A percentile compares a stretch with the other conserved stretches of the same genome.
These are phyloP conservation scores for Warburgia ugandensis DNA, from an alignment of 164 flowering plant species.

Conservation along the genomic window DNA sequence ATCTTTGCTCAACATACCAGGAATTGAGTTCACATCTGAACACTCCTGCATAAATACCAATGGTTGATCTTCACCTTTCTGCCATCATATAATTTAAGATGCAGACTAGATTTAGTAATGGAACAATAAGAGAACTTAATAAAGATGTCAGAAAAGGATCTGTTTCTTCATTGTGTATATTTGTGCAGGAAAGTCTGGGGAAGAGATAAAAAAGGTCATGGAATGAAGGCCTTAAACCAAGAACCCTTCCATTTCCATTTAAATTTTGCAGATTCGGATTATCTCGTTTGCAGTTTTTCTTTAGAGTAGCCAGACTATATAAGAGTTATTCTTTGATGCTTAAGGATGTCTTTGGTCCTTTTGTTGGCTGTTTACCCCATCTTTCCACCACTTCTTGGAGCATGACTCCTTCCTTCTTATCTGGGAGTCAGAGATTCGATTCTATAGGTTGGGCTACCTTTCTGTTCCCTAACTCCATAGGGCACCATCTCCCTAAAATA, in stretches of 20 bases:
- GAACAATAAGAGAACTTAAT: not conserved
- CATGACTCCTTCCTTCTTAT: too few relatives aligned
- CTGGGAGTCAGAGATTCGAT: too few relatives aligned
- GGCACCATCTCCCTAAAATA: too few relatives aligned
- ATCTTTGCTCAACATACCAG: slow-evolving; percentile 3
- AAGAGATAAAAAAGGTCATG: not conserved
- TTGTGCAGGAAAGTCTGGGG: not conserved
- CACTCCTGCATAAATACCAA: not conserved
- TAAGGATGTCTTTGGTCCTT: too few relatives aligned
- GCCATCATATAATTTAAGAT: not conserved
- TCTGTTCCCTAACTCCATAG: too few relatives aligned
- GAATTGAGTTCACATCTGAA: not conserved
- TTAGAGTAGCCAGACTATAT: too few relatives aligned
- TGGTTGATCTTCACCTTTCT: not conserved
- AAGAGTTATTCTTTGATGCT: too few relatives aligned
- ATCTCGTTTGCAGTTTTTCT: too few relatives aligned
- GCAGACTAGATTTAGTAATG: not conserved
- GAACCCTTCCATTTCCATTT: not conserved
- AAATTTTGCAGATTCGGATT: too few relatives aligned
- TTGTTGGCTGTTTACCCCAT: too few relatives aligned
- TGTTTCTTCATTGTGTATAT: not conserved
- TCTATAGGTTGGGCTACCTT: too few relatives aligned
- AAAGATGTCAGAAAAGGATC: not conserved
- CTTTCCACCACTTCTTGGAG: too few relatives aligned
- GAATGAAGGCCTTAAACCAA: not conserved